Base-by-base conservation (phyloP, 1,284 basidiomycete genomes). In the Entoloma clypeatum region DNA sequence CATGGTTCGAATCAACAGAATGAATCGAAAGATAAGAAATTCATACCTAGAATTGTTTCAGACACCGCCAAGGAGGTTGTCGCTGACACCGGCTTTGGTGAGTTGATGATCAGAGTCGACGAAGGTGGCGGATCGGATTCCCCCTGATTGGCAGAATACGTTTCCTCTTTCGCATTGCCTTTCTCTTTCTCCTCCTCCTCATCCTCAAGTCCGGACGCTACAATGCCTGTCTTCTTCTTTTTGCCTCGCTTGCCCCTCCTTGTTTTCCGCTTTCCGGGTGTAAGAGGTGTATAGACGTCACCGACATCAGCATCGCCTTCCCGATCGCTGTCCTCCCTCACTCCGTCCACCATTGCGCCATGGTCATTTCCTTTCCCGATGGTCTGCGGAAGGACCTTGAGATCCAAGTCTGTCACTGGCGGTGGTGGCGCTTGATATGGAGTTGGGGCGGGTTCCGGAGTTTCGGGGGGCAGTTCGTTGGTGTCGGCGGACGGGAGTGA, bases 31-130 rank as follows among this genome's bases (percentile, higher is more conserved):
- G 5, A 21, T 5, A n/a, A 19, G 27, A 28, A 18, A 2, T 31
- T 59, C 78, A 55, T 56, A 89, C 90, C 90, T 32, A 92, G 75
- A 35, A 92, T 69, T 1, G 72, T 76, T 42, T 92, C 90, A 1
- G 89, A 89, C 5, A 93, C 84, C 3, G 79, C 58, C 30, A 75
- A 56, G 2, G 77, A 76, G 9, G 72, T 56, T 14, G 53, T 39
- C 1, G 51, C 41, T 4, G 63, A 50, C 4, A 60, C 47, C 6
- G 48, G 44, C 14, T 55, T 50, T 11, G 53, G 34, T 24, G 56
- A 44, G 16, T 45, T 47, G 58, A 71, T 53, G 61, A 66, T 51
- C 47, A 52, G 55, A 44, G 36, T 69, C 36, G 45, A 63, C 33
- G 40, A 32, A 10, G 47, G 44, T 14, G 52, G 33, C 2, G 45